Percentiles rank a stretch among this genome's conserved stretches.
Conservation (phyloP, 2,329 filamentous ascomycete genomes). For the Arachnomyces sp. region DNA sequence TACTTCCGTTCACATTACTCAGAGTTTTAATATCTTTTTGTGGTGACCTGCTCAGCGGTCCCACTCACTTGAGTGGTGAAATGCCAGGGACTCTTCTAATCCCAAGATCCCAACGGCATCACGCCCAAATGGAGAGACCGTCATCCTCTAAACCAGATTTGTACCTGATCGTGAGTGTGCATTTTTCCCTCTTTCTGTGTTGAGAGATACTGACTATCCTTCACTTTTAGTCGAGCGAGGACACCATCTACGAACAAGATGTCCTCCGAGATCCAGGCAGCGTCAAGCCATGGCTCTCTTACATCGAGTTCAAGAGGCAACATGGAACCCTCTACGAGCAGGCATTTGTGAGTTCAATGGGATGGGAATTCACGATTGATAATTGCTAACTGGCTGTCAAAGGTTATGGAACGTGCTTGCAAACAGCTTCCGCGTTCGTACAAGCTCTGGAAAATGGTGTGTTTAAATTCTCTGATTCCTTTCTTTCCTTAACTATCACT, state of each 20-base stretch:
- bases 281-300: slow-evolving; percentile 90
- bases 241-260: slow-evolving; percentile 94
- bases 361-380: background rate
- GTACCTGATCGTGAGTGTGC: slow-evolving; percentile 37
- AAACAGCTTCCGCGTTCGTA: slow-evolving; percentile 85
- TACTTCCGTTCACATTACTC: slow-evolving; percentile 21
- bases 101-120: slow-evolving; percentile 37
- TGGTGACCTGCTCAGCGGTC: slow-evolving; percentile 27
- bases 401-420: slow-evolving; percentile 83
- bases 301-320: slow-evolving; percentile 82
- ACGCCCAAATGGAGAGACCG: slow-evolving; percentile 36
- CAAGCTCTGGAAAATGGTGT: slow-evolving; percentile 93
- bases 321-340: slow-evolving; percentile 82
- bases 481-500: slow-evolving; percentile 1
- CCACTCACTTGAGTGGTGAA: slow-evolving; percentile 35
- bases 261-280: slow-evolving; percentile 76
- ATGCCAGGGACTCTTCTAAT: slow-evolving; percentile 46
- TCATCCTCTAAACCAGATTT: slow-evolving; percentile 35
- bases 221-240: slow-evolving; percentile 64
- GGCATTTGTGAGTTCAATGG: slow-evolving; percentile 51
- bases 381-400: slow-evolving; percentile 9
- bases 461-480: slow-evolving; percentile 14
- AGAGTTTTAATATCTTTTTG: slow-evolving; percentile 15
- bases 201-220: slow-evolving; percentile 23
- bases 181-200: background rate